Conservation (phyloP, 75 land plant genomes). For the Picea glauca region DNA sequence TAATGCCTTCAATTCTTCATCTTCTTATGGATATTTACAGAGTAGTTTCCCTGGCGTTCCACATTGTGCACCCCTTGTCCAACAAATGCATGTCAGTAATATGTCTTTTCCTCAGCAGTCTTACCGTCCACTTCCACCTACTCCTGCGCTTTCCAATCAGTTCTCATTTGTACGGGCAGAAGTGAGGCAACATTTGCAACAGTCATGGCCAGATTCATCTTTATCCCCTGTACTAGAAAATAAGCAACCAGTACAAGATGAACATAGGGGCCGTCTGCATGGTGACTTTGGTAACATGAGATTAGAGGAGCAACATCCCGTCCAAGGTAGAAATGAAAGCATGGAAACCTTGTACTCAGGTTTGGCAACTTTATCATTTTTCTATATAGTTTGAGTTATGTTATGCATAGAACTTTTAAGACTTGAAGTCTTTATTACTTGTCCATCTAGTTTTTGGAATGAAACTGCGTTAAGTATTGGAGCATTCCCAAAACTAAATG, state of each 20-base stretch:
- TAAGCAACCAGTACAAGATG: conserved; percentile 14
- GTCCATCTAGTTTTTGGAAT: no score
- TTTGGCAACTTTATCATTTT: conserved; percentile 11
- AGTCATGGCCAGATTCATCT: conserved; percentile 19
- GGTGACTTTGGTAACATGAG: conserved; percentile 10
- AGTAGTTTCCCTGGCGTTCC: conserved; percentile 5
- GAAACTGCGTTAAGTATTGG: no score
- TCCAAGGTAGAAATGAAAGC: conserved; percentile 6
- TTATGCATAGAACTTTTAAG: not conserved
- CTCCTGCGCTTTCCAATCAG: conserved; percentile 41
- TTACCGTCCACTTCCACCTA: conserved; percentile 28
- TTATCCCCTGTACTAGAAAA: conserved; percentile 12
- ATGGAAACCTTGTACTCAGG: conserved; percentile 13
- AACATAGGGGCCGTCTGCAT: conserved; percentile 15
- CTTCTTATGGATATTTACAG: not conserved
- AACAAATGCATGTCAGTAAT: conserved; percentile 13
- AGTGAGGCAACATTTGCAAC: conserved; percentile 17
- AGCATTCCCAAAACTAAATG: no score
- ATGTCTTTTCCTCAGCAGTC: conserved; percentile 5
- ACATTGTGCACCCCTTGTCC: conserved; percentile 4
- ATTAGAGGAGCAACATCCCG: not conserved
- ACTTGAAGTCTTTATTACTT: no score
- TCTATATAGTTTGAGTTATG: not conserved
- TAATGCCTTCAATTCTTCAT: not conserved
- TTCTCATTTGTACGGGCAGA: conserved; percentile 51